Conservation (phyloP, 2,329 filamentous ascomycete species). For the Alternaria triticimaculans region DNA sequence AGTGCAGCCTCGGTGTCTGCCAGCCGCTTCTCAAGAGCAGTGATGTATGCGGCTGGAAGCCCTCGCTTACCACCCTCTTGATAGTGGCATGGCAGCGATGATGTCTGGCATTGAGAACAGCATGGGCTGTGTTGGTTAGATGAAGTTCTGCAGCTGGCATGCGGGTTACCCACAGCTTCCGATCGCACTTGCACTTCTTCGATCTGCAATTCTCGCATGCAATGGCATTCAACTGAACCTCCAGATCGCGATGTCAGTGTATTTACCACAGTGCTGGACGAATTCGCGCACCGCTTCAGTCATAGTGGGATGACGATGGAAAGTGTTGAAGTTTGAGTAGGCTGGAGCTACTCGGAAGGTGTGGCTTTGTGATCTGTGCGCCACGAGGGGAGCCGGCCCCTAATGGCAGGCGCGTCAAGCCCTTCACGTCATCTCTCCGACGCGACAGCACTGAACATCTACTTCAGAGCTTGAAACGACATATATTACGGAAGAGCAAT, state of each 20-base stretch:
- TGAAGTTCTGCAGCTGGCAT: neutral
- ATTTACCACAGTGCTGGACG: neutral
- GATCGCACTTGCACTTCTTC: constrained; percentile 39
- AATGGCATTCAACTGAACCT: constrained; percentile 25
- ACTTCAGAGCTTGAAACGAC: neutral
- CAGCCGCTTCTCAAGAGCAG: constrained; percentile 29
- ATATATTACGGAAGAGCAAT: neutral
- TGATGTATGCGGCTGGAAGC: constrained; percentile 35
- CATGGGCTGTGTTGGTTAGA: constrained; percentile 22
- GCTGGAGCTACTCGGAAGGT: neutral
- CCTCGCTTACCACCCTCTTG: constrained; percentile 36
- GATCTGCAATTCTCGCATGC: constrained; percentile 36
- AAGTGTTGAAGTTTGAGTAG: neutral
- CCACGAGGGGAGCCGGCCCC: neutral
- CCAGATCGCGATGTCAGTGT: neutral
- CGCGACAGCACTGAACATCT: neutral
- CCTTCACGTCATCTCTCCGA: neutral
- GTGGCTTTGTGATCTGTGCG: constrained; percentile 1
- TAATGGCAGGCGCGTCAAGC: neutral
- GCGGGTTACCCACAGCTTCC: constrained; percentile 23
- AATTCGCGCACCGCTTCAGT: neutral
- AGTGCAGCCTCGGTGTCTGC: constrained; percentile 34
- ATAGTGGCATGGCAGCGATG: constrained; percentile 26
- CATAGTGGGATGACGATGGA: neutral
- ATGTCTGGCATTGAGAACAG: constrained; percentile 30